These are phyloP conservation scores for Penicillium psychrosexuale DNA, from an alignment of 2,329 filamentous ascomycete species.

Conservation along the genomic window DNA sequence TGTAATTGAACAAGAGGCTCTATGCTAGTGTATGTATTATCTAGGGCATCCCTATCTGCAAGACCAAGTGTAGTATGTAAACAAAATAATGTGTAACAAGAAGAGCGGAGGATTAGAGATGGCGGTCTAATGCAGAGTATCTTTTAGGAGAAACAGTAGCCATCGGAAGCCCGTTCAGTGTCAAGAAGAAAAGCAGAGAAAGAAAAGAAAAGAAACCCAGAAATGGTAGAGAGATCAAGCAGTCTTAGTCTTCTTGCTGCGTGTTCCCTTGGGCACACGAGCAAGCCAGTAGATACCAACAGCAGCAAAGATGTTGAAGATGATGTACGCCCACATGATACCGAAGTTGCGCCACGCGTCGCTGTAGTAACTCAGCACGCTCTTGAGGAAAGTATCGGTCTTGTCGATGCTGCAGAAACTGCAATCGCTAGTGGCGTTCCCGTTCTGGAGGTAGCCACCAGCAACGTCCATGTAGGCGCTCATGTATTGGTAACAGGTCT, in stretches of 20 bases:
- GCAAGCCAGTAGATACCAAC: conserved; percentile 62
- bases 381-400: conserved; percentile 50
- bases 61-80: neutral
- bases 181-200: neutral
- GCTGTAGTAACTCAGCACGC: conserved; percentile 42
- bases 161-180: neutral
- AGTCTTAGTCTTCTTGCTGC: conserved; percentile 25
- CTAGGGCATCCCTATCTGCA: neutral
- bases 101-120: neutral
- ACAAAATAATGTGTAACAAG: neutral
- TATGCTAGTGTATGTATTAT: conserved; percentile 2
- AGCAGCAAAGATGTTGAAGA: conserved; percentile 61
- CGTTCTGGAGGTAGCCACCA: conserved; percentile 46
- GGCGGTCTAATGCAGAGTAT: neutral
- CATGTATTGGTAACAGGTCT: conserved; percentile 59
- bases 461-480: conserved; percentile 34
- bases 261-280: conserved; percentile 49
- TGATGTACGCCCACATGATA: conserved; percentile 64
- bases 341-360: conserved; percentile 68
- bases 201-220: neutral
- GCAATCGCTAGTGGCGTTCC: conserved; percentile 46
- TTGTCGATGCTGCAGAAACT: conserved; percentile 48
- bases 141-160: neutral
- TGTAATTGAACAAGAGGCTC: neutral
- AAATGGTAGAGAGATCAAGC: neutral